Conservation (phyloP, 2,329 filamentous ascomycete species). For the Monascus ruber region DNA sequence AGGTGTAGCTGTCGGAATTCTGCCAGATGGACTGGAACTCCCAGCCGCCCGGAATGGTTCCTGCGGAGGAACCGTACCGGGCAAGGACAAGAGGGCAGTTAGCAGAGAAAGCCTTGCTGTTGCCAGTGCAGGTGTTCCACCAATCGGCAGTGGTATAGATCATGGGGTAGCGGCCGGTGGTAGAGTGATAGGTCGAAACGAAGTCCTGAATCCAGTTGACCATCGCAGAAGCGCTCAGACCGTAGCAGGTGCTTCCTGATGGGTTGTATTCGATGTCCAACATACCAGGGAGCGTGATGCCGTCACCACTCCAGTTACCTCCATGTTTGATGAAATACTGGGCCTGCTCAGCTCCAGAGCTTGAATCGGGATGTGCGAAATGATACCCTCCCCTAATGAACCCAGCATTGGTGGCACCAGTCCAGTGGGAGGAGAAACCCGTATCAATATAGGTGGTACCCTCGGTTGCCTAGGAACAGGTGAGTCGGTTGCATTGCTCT, state of each 20-base stretch:
- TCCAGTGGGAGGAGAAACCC: slow-evolving; percentile 41
- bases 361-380: slow-evolving; percentile 39
- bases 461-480: slow-evolving; percentile 37
- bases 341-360: slow-evolving; percentile 39
- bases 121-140: slow-evolving; percentile 45
- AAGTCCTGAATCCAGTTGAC: slow-evolving; percentile 45
- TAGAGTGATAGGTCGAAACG: slow-evolving; percentile 38
- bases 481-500: no score
- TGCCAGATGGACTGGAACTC: slow-evolving; percentile 8
- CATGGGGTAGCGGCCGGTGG: slow-evolving; percentile 40
- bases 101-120: slow-evolving; percentile 34
- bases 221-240: slow-evolving; percentile 36
- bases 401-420: slow-evolving; percentile 38
- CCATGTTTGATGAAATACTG: slow-evolving; percentile 43
- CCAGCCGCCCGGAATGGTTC: slow-evolving; percentile 39
- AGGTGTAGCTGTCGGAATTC: slow-evolving; percentile 7
- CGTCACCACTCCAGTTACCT: slow-evolving; percentile 44
- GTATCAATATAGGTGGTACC: slow-evolving; percentile 37
- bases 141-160: slow-evolving; percentile 44
- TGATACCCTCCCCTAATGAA: slow-evolving; percentile 48
- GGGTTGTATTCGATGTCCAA: slow-evolving; percentile 42
- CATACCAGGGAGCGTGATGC: slow-evolving; percentile 47
- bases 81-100: slow-evolving; percentile 41
- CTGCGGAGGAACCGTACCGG: slow-evolving; percentile 30
- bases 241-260: slow-evolving; percentile 33